Percentiles rank a stretch among this genome's conserved stretches.
phyloP scores from a whole-genome alignment of 1,139 yeast species.

The Blastobotrys apis region DNA sequence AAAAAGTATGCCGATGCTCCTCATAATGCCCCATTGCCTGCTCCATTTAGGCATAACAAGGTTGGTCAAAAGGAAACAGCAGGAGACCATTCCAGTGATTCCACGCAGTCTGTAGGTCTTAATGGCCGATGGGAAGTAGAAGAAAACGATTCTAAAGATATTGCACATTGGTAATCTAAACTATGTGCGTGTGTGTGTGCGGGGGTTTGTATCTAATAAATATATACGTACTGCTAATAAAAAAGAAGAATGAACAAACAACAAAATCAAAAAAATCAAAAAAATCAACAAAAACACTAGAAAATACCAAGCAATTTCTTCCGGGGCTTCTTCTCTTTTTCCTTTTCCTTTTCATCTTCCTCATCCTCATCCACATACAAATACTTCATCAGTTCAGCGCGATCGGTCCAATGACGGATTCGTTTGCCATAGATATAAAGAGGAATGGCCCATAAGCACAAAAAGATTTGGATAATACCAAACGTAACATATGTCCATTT shows the following conservation, averaged over 20 bases:
- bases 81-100: conserved; percentile 6
- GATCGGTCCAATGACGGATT: conserved; percentile 45
- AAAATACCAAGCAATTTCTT: too few relatives aligned
- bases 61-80: background rate
- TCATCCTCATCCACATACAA: conserved; percentile 22
- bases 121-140: conserved; percentile 17
- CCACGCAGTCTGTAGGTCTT: conserved; percentile 13
- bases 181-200: background rate
- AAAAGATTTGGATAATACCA: conserved; percentile 49
- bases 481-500: conserved; percentile 49
- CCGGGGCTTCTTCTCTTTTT: too few relatives aligned
- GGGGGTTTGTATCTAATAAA: background rate
- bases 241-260: background rate
- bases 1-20: conserved; percentile 10
- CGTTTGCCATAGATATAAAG: conserved; percentile 54
- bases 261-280: background rate
- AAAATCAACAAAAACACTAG: too few relatives aligned
- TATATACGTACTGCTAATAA: background rate
- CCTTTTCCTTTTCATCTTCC: too few relatives aligned
- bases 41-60: conserved; percentile 12
- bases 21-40: conserved; percentile 14
- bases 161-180: conserved; percentile 14
- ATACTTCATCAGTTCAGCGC: conserved; percentile 25
- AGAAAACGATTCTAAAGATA: conserved; percentile 7
- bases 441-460: conserved; percentile 50